phyloP scores from a whole-genome alignment of 306 rosid genomes.

The Nissolia schottii region DNA sequence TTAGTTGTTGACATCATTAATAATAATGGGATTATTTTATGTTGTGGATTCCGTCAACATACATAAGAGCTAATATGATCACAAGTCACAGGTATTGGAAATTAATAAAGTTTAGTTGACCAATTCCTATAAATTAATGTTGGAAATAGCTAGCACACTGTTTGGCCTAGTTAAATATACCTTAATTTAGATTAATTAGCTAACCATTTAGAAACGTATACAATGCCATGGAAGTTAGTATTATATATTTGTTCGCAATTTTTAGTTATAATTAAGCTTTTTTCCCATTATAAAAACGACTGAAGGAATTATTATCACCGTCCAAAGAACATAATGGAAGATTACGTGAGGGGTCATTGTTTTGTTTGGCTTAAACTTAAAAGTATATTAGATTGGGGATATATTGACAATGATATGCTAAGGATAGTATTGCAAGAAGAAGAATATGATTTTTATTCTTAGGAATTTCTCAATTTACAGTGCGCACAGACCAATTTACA shows the following conservation, averaged over 20 bases:
- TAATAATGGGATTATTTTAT: not conserved
- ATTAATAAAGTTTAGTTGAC: conserved; percentile 32
- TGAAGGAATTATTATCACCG: too few relatives aligned
- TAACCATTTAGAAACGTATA: not conserved
- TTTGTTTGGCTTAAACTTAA: not conserved
- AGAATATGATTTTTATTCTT: not conserved
- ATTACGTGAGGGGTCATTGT: conserved; percentile 4
- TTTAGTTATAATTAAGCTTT: too few relatives aligned
- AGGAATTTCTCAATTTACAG: not conserved
- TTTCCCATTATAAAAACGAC: too few relatives aligned
- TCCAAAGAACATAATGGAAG: not conserved
- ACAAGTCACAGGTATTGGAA: conserved; percentile 16
- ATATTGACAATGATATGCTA: conserved; percentile 3
- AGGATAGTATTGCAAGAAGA: not conserved
- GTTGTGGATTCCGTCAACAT: conserved; percentile 31
- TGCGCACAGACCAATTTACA: too few relatives aligned
- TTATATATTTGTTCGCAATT: not conserved
- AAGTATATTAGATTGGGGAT: not conserved
- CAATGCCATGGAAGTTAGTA: not conserved
- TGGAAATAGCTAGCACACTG: not conserved
- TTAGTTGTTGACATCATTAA: not conserved
- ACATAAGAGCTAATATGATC: not conserved
- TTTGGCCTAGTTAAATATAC: conserved; percentile 41
- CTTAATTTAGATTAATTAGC: not conserved
- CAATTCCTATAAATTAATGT: conserved; percentile 9